Evolutionary conservation across 2,329 filamentous ascomycete genomes (phyloP).

Genomic region (Iodosphaeria phyllophila): DNA sequence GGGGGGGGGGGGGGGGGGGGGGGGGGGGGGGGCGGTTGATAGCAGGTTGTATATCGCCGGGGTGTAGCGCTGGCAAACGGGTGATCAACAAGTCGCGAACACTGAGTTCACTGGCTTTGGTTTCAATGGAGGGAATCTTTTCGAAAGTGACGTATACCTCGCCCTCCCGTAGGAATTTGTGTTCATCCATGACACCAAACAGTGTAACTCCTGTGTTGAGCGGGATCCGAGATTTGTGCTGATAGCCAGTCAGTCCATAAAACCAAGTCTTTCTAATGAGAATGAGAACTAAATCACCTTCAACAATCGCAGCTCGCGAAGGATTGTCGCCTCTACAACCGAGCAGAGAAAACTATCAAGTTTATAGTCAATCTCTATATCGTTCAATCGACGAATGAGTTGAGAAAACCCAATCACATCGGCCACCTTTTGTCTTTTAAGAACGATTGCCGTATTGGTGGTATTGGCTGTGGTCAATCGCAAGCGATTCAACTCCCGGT

Average conservation of each 20-base stretch:
- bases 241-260: no score
- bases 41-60: constrained; percentile 58
- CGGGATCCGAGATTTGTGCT: constrained; percentile 60
- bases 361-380: constrained; percentile 43
- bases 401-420: constrained; percentile 38
- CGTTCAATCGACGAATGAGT: constrained; percentile 39
- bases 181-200: constrained; percentile 74
- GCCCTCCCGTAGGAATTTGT: constrained; percentile 42
- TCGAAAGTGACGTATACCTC: constrained; percentile 50
- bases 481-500: constrained; percentile 38
- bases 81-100: constrained; percentile 42
- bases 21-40: no score
- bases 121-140: constrained; percentile 9
- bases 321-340: constrained; percentile 48
- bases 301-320: constrained; percentile 51
- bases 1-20: no score
- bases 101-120: constrained; percentile 13
- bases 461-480: constrained; percentile 36
- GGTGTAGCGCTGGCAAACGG: constrained; percentile 59
- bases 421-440: constrained; percentile 43
- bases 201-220: constrained; percentile 54
- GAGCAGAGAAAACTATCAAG: constrained; percentile 51
- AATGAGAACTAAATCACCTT: no score
- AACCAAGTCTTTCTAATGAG: no score
- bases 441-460: constrained; percentile 44